A percentile compares a stretch with the other conserved stretches of the same genome.
phyloP scores from a whole-genome alignment of 176 grass and related monocot species.

The Ampelocalamus luodianensis region DNA sequence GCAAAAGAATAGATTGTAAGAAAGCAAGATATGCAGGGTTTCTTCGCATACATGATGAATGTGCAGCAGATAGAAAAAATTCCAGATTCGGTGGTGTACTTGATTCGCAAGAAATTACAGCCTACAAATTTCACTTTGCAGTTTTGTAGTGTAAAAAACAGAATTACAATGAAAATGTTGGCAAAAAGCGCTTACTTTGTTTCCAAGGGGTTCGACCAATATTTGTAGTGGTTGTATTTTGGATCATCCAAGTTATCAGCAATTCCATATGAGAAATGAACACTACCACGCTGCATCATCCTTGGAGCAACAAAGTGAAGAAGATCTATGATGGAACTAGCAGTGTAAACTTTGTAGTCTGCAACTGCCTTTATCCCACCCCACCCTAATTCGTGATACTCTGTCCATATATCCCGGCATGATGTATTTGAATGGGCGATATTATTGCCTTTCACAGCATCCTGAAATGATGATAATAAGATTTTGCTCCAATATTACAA shows the following conservation, averaged over 20 bases:
- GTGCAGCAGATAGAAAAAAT: not conserved
- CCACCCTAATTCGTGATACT: conserved; percentile 93
- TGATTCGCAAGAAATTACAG: too few species aligned
- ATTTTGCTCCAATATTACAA: conserved; percentile 16
- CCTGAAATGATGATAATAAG: conserved; percentile 53
- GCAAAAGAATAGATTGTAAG: conserved; percentile 42
- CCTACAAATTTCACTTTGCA: too few species aligned
- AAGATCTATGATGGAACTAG: conserved; percentile 75
- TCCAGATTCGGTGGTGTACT: not conserved
- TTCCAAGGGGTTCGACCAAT: conserved; percentile 99
- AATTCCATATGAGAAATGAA: conserved; percentile 93
- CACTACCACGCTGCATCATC: conserved; percentile 96
- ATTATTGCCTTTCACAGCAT: conserved; percentile 81
- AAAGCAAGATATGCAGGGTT: not conserved
- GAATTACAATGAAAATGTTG: conserved; percentile 3
- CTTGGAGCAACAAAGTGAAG: conserved; percentile 96
- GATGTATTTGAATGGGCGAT: conserved; percentile 74
- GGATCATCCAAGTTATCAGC: conserved; percentile 93
- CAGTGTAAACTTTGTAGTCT: conserved; percentile 86
- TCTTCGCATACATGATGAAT: conserved; percentile 11
- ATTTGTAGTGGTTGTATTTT: conserved; percentile 86
- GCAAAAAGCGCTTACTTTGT: conserved; percentile 72
- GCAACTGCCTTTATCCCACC: conserved; percentile 91
- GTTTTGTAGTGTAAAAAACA: not conserved
- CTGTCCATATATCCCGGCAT: conserved; percentile 96